Conservation (phyloP, 768 basidiomycete genomes). For the Mycena sanguinolenta region DNA sequence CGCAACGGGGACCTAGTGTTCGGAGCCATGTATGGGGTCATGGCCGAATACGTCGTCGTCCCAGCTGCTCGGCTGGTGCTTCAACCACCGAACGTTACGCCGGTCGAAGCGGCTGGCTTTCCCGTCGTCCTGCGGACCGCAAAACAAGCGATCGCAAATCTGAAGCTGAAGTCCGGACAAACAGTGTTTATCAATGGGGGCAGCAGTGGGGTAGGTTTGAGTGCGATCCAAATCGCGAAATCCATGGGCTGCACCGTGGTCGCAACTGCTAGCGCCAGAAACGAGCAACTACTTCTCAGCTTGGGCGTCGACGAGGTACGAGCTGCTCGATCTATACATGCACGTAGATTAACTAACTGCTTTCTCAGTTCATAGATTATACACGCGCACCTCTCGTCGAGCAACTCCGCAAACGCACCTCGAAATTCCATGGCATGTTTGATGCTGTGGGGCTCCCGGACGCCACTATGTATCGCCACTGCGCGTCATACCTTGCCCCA, state of each 20-base stretch:
- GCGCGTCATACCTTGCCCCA: constrained; percentile 64
- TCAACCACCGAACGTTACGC: constrained; percentile 49
- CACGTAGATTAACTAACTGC: background rate
- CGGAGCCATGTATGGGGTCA: constrained; percentile 63
- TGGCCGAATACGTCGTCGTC: constrained; percentile 69
- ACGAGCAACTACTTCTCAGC: constrained; percentile 66
- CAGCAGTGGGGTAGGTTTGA: constrained; percentile 73
- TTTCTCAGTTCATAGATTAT: constrained; percentile 69
- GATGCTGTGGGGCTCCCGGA: constrained; percentile 69
- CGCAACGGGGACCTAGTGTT: constrained; percentile 73
- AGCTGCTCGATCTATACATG: background rate
- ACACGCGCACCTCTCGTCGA: constrained; percentile 63
- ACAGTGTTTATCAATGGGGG: constrained; percentile 80
- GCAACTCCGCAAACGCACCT: constrained; percentile 52
- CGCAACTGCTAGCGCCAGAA: constrained; percentile 70
- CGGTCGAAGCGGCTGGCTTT: constrained; percentile 72
- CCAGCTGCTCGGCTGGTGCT: constrained; percentile 58
- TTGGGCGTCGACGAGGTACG: constrained; percentile 76
- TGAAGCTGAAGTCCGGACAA: constrained; percentile 66
- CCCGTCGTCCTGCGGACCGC: constrained; percentile 70
- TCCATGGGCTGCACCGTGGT: constrained; percentile 69
- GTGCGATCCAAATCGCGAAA: constrained; percentile 82
- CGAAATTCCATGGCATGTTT: constrained; percentile 68
- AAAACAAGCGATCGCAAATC: constrained; percentile 63
- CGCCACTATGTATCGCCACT: constrained; percentile 61